Evolutionary conservation across 345 rosid genomes (phyloP), one percentile per base, ranked within the genome.

Genomic region (Aquilaria yunnanensis): DNA sequence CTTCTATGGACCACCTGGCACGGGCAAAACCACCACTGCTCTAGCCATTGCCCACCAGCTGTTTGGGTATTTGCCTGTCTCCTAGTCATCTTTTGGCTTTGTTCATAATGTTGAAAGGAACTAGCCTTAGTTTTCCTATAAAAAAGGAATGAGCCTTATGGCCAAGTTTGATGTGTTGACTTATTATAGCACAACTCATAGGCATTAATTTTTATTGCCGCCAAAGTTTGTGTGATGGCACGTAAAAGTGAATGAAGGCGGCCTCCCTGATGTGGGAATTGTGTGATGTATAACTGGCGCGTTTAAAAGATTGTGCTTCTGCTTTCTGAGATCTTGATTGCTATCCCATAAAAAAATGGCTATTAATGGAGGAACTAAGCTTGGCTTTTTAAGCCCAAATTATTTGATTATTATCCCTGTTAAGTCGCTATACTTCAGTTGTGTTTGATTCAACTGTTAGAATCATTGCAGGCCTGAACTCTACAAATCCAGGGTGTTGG

Each of bases 1-100:
- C 65, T 88, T 94, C 71, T 94, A 90, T 62, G 99, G 97, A 31
- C 99, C 99, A 0, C 96, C 96, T 8, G 97, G 99, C n/a, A 94
- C 96, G 0, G 96, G 97, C 1, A 94, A 94, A 78, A 94, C 99
- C 67, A 94, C 99, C 66, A 85, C 96, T 1, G 96, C 97, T 7
- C 92, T 94, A 51, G 97, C 99, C 67, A 88, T 94, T 50, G 99
- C 95, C 5, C 96, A 80, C 67, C 97, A 94, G 84, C 88, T 90
- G 41, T 90, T 71, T 41, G 97, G 99, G 97, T 88, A 83, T 49
- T 67, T 43, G n/a, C 14, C 5, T 33, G 14, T 56, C 43, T 34
- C 32, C 10, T 14, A 34, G 12, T 13, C 51, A 1, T 48, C 32
- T n/a, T 33, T n/a, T 54, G 16, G 12, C 4, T 52, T 14, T 9